These are phyloP conservation scores for Cyberlindnera xishuangbannaensis DNA, from an alignment of 805 yeast species.

Conservation along the genomic window DNA sequence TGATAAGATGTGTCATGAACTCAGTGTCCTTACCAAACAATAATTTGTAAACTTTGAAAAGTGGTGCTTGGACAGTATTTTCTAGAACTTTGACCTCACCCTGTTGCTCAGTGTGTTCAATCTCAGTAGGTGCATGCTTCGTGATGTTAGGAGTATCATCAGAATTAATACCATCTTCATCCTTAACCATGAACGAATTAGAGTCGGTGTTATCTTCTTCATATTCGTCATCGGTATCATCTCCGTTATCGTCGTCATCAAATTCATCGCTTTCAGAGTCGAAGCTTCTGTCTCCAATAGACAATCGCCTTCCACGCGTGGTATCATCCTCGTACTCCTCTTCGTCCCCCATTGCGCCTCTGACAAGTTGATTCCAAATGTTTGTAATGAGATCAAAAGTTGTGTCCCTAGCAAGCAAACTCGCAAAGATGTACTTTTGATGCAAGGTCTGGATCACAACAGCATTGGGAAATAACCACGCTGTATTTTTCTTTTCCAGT, in stretches of 20 bases:
- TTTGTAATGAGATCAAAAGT: slow-evolving; percentile 45
- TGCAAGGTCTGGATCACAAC: slow-evolving; percentile 36
- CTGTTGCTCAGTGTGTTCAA: slow-evolving; percentile 36
- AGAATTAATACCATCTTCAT: slow-evolving; percentile 3
- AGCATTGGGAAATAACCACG: slow-evolving; percentile 88
- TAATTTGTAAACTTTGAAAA: slow-evolving; percentile 54
- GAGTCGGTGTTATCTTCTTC: slow-evolving; percentile 1
- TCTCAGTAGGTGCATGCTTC: slow-evolving; percentile 43
- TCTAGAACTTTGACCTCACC: slow-evolving; percentile 54
- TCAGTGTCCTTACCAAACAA: slow-evolving; percentile 56
- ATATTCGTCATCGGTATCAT: slow-evolving; percentile 4
- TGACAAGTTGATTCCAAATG: slow-evolving; percentile 51
- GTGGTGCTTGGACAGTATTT: slow-evolving; percentile 51
- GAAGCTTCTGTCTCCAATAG: too few species aligned
- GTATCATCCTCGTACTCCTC: slow-evolving; percentile 13
- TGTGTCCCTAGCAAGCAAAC: slow-evolving; percentile 71
- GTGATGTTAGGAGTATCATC: slow-evolving; percentile 2
- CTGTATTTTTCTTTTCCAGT: slow-evolving; percentile 78
- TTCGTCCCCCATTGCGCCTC: slow-evolving; percentile 18
- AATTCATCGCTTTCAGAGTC: slow-evolving; percentile 9
- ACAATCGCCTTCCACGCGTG: too few species aligned
- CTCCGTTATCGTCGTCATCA: slow-evolving; percentile 13
- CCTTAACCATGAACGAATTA: slow-evolving; percentile 4
- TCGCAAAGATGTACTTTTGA: slow-evolving; percentile 75
- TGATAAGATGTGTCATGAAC: slow-evolving; percentile 38